Conservation (phyloP, 805 yeast species). For the Metschnikowia drakensbergensis region DNA sequence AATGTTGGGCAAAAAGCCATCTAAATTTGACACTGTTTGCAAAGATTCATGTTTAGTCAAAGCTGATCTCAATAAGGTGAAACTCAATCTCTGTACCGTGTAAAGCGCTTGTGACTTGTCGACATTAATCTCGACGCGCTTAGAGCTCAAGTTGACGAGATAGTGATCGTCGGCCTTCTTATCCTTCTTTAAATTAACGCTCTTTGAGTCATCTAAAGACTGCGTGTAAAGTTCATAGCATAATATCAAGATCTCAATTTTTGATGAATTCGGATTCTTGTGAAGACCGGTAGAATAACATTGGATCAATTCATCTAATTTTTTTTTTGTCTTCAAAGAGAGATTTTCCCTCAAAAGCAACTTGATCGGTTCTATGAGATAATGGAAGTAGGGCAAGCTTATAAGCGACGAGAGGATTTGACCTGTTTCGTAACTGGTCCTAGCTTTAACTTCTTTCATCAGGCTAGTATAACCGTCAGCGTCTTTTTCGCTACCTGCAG, state of each 20-base stretch:
- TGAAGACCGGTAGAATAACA: conserved; percentile 77
- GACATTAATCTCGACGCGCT: conserved; percentile 48
- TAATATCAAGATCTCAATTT: conserved; percentile 57
- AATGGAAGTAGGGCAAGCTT: conserved; percentile 51
- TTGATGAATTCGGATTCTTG: conserved; percentile 57
- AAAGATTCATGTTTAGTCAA: conserved; percentile 60
- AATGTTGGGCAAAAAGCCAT: conserved; percentile 72
- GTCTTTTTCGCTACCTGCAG: conserved; percentile 90
- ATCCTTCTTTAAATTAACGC: conserved; percentile 3
- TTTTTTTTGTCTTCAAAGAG: conserved; percentile 63
- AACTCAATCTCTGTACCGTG: conserved; percentile 68
- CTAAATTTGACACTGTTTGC: conserved; percentile 54
- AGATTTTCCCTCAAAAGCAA: conserved; percentile 58
- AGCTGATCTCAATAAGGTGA: conserved; percentile 72
- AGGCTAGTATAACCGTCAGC: conserved; percentile 84
- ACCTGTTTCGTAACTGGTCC: conserved; percentile 83
- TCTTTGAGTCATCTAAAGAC: conserved; percentile 25
- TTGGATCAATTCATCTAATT: conserved; percentile 73
- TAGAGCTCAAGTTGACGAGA: conserved; percentile 66
- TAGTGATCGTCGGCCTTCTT: conserved; percentile 54
- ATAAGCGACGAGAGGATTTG: conserved; percentile 70
- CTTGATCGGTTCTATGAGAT: conserved; percentile 66
- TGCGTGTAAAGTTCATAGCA: conserved; percentile 70
- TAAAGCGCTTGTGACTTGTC: conserved; percentile 55
- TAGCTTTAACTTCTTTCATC: conserved; percentile 86